Conservation (phyloP, 331 rosid species). For the Arachis monticola region DNA sequence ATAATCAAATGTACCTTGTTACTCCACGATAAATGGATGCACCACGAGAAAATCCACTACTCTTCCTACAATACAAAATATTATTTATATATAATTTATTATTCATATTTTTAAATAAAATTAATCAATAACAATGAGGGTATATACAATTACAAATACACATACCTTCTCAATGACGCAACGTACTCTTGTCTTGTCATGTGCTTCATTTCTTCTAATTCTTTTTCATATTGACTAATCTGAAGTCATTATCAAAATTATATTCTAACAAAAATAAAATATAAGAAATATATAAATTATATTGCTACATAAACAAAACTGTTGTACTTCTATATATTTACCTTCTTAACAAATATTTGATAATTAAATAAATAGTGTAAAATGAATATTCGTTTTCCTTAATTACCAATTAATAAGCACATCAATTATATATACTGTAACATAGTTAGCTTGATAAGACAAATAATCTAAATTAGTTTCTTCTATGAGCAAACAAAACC, state of each 20-base stretch:
- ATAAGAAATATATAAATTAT: too few relatives aligned
- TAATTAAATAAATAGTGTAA: too few relatives aligned
- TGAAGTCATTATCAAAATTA: constrained; percentile 6
- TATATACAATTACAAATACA: constrained; percentile 48
- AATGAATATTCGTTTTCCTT: too few relatives aligned
- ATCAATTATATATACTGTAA: too few relatives aligned
- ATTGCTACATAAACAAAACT: too few relatives aligned
- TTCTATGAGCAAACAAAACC: constrained; percentile 36
- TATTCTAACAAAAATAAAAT: too few relatives aligned
- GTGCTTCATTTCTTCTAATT: constrained; percentile 92
- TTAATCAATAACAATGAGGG: not conserved
- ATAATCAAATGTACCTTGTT: constrained; percentile 67
- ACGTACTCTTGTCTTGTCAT: constrained; percentile 97
- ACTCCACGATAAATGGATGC: constrained; percentile 97
- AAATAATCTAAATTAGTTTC: not conserved
- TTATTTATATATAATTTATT: not conserved
- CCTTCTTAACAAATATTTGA: too few relatives aligned
- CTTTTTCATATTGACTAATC: constrained; percentile 87
- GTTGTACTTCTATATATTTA: too few relatives aligned
- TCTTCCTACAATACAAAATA: constrained; percentile 65
- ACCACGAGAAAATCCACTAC: constrained; percentile 97
- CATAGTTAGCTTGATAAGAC: constrained; percentile 12
- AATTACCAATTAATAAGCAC: too few relatives aligned
- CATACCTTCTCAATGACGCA: constrained; percentile 93
- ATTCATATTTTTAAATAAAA: not conserved